Conservation (phyloP, 2,329 filamentous ascomycete genomes). For the Aspergillus jensenii region DNA sequence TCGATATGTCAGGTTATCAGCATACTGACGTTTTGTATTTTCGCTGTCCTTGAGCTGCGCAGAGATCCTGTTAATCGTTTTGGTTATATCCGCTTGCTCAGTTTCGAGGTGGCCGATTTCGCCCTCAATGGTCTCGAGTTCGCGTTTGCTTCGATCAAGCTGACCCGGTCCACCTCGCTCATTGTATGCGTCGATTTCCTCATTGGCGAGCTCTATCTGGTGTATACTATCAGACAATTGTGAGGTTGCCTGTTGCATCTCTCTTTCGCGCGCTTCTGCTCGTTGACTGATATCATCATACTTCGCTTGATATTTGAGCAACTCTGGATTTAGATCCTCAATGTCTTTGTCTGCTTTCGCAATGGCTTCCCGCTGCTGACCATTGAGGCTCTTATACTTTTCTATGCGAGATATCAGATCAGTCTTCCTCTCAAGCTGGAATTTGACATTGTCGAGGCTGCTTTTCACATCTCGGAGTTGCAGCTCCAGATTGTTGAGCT, state of each 20-base stretch:
- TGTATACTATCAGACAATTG: conserved; percentile 71
- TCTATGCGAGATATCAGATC: conserved; percentile 70
- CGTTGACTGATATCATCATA: conserved; percentile 74
- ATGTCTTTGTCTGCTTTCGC: conserved; percentile 71
- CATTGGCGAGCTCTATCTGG: conserved; percentile 72
- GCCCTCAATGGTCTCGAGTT: conserved; percentile 67
- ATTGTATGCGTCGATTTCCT: conserved; percentile 77
- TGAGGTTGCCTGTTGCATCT: conserved; percentile 68
- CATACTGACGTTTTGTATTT: conserved; percentile 80
- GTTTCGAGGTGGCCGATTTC: conserved; percentile 65
- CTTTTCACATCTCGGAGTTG: conserved; percentile 73
- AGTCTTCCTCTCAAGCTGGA: conserved; percentile 79
- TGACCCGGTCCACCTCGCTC: conserved; percentile 71
- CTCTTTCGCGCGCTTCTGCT: conserved; percentile 70
- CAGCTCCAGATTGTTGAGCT: conserved; percentile 70
- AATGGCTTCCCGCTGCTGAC: conserved; percentile 68
- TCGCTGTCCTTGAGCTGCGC: conserved; percentile 77
- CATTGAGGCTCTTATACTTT: conserved; percentile 67
- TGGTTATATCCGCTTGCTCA: conserved; percentile 66
- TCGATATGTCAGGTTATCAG: conserved; percentile 84
- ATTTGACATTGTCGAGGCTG: conserved; percentile 67
- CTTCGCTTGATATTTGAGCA: conserved; percentile 71
- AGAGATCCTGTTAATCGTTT: conserved; percentile 73
- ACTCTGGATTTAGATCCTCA: conserved; percentile 70
- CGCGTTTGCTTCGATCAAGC: conserved; percentile 67